Percentiles rank a stretch among this genome's conserved stretches.
Evolutionary conservation across 768 basidiomycete genomes (phyloP).

Genomic region (Terana coerulea): DNA sequence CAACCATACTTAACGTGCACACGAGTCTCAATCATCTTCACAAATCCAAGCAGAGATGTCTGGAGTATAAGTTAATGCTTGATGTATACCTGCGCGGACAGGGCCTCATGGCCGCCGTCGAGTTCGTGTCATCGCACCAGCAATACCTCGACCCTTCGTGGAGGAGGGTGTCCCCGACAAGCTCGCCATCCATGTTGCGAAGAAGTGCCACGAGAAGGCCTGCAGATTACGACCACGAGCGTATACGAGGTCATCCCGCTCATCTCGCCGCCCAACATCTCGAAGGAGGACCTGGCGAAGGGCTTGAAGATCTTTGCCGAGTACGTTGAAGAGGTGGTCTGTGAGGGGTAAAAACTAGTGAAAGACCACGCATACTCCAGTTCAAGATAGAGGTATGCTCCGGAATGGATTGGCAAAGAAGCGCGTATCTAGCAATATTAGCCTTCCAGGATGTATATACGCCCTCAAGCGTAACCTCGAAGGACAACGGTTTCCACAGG

Average conservation of each 20-base stretch:
- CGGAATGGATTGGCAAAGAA: no score
- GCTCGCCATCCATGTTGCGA: conserved; percentile 68
- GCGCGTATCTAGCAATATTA: no score
- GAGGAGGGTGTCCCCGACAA: conserved; percentile 38
- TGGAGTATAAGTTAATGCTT: no score
- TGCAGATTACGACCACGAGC: conserved; percentile 87
- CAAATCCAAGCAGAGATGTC: no score
- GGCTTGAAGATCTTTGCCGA: conserved; percentile 63
- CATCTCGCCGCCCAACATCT: conserved; percentile 88
- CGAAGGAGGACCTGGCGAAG: conserved; percentile 66
- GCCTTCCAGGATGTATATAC: no score
- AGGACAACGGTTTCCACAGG: no score
- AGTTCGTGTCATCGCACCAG: conserved; percentile 62
- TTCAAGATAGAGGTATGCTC: no score
- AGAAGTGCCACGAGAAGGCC: conserved; percentile 78
- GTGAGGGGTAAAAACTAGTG: conserved; percentile 29
- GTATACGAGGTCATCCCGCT: conserved; percentile 87
- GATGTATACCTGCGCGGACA: conserved; percentile 85
- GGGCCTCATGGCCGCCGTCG: conserved; percentile 87
- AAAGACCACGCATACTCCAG: no score
- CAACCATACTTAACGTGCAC: no score
- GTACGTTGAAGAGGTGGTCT: conserved; percentile 67
- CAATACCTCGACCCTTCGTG: conserved; percentile 45
- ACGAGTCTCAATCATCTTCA: no score
- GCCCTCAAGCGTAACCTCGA: no score